phyloP scores from a whole-genome alignment of 208 protist genomes.

The Leishmania tarentolae region DNA sequence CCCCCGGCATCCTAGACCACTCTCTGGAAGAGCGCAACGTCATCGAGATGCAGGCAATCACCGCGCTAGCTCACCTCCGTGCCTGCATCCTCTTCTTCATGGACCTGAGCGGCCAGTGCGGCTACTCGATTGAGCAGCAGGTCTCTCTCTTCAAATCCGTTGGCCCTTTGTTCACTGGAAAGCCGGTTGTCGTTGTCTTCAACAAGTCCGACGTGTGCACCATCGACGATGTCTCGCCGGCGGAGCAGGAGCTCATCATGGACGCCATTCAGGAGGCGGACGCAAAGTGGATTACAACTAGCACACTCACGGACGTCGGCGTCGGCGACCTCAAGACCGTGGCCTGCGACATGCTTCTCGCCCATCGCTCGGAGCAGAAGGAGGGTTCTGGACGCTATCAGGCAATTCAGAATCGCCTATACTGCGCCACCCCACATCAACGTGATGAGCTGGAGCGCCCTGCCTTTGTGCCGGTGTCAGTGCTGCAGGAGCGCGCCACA shows the following conservation, averaged over 20 bases:
- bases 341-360: conserved; percentile 96
- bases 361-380: conserved; percentile 95
- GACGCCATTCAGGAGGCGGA: conserved; percentile 78
- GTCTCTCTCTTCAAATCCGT: conserved; percentile 98
- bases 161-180: conserved; percentile 99
- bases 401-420: conserved; percentile 92
- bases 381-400: conserved; percentile 91
- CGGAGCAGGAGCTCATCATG: conserved; percentile 90
- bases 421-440: conserved; percentile 84
- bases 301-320: conserved; percentile 95
- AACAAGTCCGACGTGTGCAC: conserved; percentile 99
- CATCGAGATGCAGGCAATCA: conserved; percentile 99
- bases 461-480: conserved; percentile 79
- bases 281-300: conserved; percentile 93
- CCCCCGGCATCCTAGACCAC: conserved; percentile 99
- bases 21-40: conserved; percentile 99
- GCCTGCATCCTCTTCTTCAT: conserved; percentile 99
- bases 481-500: conserved; percentile 50
- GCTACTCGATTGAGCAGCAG: conserved; percentile 98
- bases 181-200: conserved; percentile 99
- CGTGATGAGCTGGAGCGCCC: conserved; percentile 90
- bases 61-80: conserved; percentile 98
- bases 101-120: conserved; percentile 99
- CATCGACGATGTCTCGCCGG: conserved; percentile 86
- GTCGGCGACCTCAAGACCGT: conserved; percentile 90